Evolutionary conservation across 2,329 filamentous ascomycete species (phyloP), one percentile per base, ranked within the genome.

Genomic region (Penicillium sp.): DNA sequence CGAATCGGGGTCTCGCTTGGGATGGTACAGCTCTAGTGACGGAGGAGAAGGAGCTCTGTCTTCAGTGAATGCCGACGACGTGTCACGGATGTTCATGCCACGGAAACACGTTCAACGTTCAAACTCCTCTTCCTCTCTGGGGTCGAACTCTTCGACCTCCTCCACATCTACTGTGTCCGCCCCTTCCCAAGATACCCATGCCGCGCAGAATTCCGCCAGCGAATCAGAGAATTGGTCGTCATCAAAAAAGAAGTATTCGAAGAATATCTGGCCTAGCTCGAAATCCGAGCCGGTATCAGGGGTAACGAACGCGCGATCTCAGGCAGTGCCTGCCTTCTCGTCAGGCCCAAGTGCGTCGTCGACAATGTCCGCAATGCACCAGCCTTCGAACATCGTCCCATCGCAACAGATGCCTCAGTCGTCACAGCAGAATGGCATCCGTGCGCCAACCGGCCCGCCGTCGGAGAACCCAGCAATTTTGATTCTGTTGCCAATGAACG

Each of bases 91-190:
- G 85, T 91, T 95, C 75, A 88, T 90, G 84, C 90, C 91, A 71
- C 90, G 92, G 69, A 97, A 96, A 80, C 87, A 84, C 72, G 83
- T 91, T 61, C 90, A 93, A 75, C 87, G 93, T 74, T 89, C 89
- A 71, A 96, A 91, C 81, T 97, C 93, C 37, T 94, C 91, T 58
- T 96, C 92, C 4, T 96, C 93, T 46, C 82, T 95, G 63, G 79
- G 81, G 56, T 87, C 85, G 19, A 78, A 78, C 58, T 78, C 81
- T 40, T 89, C 90, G 23, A 78, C 77, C 56, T 78, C 81, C 35
- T 89, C 90, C 50, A 84, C 80, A 41, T 77, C 77, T 42, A 78
- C 76, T 6, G 69, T 73, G 50, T 67, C 67, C n/a, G 62, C 66
- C 35, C 55, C 58, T 25, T 58, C 71, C 15, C 73, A 76, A 59